These are phyloP conservation scores for Aspergillus ochraceoroseus DNA, from an alignment of 2,329 filamentous ascomycete genomes.

Conservation along the genomic window DNA sequence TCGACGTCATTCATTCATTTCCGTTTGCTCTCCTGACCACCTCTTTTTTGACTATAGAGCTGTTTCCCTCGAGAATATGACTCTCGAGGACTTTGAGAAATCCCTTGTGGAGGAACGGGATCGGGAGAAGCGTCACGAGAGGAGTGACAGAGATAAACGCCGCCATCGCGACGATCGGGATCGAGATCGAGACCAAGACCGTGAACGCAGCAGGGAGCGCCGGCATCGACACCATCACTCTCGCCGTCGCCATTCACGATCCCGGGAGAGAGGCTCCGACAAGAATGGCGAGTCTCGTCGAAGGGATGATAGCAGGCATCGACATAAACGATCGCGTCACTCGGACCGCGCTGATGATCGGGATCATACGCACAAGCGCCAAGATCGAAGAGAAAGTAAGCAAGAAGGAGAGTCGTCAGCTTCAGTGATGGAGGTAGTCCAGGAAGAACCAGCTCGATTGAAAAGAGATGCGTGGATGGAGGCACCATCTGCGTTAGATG, in stretches of 20 bases:
- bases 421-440: slow-evolving; percentile 26
- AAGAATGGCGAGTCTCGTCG: slow-evolving; percentile 41
- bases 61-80: slow-evolving; percentile 42
- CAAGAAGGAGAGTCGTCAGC: slow-evolving; percentile 43
- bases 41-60: background rate
- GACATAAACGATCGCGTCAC: slow-evolving; percentile 61
- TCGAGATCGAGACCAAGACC: slow-evolving; percentile 22
- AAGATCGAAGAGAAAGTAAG: slow-evolving; percentile 37
- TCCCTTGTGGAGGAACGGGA: slow-evolving; percentile 59
- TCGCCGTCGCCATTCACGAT: slow-evolving; percentile 46
- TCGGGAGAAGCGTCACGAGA: slow-evolving; percentile 36
- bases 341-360: slow-evolving; percentile 50
- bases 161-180: slow-evolving; percentile 30
- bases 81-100: slow-evolving; percentile 71
- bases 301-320: slow-evolving; percentile 52
- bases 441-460: slow-evolving; percentile 45
- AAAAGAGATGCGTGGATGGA: slow-evolving; percentile 94
- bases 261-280: slow-evolving; percentile 32
- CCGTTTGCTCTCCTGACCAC: slow-evolving; percentile 10
- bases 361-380: slow-evolving; percentile 47
- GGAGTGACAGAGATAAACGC: slow-evolving; percentile 36
- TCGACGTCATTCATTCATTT: slow-evolving; percentile 21
- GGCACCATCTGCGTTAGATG: slow-evolving; percentile 70
- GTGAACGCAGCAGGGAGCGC: slow-evolving; percentile 41
- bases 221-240: slow-evolving; percentile 33